Evolutionary conservation across 129 eudicot genomes (phyloP).

Genomic region (Dittrichia graveolens): DNA sequence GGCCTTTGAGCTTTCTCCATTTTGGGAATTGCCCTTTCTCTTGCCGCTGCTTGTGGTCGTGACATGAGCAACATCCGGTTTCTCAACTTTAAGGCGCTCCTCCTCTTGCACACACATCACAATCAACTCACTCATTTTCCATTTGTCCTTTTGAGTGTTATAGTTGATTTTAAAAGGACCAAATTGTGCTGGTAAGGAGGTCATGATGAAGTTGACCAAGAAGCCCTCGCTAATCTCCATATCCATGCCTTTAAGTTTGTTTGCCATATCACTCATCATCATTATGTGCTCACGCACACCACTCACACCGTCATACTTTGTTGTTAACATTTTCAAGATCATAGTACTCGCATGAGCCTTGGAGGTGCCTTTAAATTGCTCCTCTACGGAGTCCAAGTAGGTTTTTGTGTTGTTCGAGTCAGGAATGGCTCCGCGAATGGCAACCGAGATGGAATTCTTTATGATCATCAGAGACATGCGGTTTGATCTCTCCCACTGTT

Average conservation of each 20-base stretch:
- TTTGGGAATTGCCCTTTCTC: neutral
- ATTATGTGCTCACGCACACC: constrained; percentile 4
- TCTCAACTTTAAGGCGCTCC: neutral
- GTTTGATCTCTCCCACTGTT: neutral
- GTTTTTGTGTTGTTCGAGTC: neutral
- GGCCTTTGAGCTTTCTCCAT: neutral
- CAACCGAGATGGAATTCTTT: neutral
- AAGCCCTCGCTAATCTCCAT: neutral
- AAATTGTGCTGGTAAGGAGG: neutral
- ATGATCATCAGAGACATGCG: neutral
- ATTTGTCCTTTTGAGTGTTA: neutral
- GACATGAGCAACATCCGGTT: neutral
- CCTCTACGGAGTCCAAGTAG: neutral
- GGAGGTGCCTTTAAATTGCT: neutral
- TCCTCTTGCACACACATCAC: neutral
- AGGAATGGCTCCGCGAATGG: constrained; percentile 4
- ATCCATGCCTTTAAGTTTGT: neutral
- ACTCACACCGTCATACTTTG: neutral
- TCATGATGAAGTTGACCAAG: neutral
- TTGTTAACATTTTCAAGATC: neutral
- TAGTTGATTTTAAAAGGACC: neutral
- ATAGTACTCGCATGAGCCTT: neutral
- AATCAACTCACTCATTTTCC: neutral
- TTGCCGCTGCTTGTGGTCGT: neutral
- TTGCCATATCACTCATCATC: constrained; percentile 9